Evolutionary conservation across 2,329 filamentous ascomycete genomes (phyloP).

Genomic region (Xylaria digitata): DNA sequence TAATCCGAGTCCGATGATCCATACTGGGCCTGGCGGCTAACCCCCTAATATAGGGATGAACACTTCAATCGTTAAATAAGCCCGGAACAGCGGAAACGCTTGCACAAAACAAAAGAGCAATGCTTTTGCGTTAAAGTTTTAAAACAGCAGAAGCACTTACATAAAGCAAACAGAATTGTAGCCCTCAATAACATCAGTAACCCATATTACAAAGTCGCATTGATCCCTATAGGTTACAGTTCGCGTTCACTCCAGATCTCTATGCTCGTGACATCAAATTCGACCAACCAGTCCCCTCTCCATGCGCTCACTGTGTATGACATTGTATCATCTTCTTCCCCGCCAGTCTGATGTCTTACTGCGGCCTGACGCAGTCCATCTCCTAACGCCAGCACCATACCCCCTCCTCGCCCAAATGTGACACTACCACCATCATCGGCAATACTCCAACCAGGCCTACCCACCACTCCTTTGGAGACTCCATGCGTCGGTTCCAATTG

Average conservation of each 20-base stretch:
- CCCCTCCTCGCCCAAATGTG: conserved; percentile 14
- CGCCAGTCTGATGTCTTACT: neutral
- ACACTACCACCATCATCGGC: conserved; percentile 1
- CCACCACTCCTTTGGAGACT: conserved; percentile 13
- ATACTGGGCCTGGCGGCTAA: too few relatives aligned
- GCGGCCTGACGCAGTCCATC: conserved; percentile 6
- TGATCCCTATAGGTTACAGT: too few relatives aligned
- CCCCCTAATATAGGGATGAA: too few relatives aligned
- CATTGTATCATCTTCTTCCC: neutral
- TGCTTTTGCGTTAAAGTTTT: too few relatives aligned
- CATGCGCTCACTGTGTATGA: neutral
- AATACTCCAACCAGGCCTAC: conserved; percentile 9
- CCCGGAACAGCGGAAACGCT: too few relatives aligned
- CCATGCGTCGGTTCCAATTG: conserved; percentile 7
- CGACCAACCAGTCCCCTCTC: conserved; percentile 1
- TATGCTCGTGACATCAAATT: conserved; percentile 11
- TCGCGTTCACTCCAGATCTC: conserved; percentile 16
- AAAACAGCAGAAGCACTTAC: too few relatives aligned
- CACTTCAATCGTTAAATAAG: too few relatives aligned
- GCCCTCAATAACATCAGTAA: too few relatives aligned
- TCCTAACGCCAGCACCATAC: neutral
- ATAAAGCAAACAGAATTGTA: too few relatives aligned
- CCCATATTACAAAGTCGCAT: too few relatives aligned
- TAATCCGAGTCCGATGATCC: too few relatives aligned
- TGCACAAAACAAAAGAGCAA: too few relatives aligned